These are phyloP conservation scores for Amanita inopinata DNA, from an alignment of 768 basidiomycete species.

Conservation along the genomic window DNA sequence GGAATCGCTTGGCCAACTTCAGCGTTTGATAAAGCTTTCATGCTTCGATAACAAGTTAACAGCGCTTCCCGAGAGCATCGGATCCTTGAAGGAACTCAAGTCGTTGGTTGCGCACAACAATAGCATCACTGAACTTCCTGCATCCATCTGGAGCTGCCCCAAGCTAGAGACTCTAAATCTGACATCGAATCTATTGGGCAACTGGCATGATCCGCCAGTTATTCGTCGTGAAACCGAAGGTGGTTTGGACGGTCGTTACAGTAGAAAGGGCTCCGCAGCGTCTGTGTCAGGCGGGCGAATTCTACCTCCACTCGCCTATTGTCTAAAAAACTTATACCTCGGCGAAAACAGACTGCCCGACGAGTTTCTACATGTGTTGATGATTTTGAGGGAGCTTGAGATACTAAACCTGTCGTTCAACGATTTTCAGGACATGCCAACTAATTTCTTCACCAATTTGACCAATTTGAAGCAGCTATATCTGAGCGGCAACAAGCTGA, in stretches of 20 bases:
- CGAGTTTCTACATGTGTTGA: slow-evolving; percentile 66
- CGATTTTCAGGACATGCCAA: slow-evolving; percentile 81
- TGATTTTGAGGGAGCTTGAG: slow-evolving; percentile 64
- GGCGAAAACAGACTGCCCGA: slow-evolving; percentile 86
- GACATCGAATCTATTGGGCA: slow-evolving; percentile 76
- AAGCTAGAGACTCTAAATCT: slow-evolving; percentile 68
- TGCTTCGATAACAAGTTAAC: slow-evolving; percentile 89
- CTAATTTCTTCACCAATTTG: slow-evolving; percentile 64
- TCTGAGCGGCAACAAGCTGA: slow-evolving; percentile 90
- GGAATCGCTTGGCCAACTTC: slow-evolving; percentile 70
- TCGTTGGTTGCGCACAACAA: slow-evolving; percentile 87
- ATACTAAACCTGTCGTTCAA: slow-evolving; percentile 94
- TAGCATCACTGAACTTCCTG: slow-evolving; percentile 67
- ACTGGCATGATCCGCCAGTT: slow-evolving; percentile 59
- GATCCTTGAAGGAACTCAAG: slow-evolving; percentile 63
- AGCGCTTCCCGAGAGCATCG: slow-evolving; percentile 66
- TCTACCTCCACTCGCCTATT: slow-evolving; percentile 53
- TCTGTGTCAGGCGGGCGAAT: slow-evolving; percentile 23
- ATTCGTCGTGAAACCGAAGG: slow-evolving; percentile 12
- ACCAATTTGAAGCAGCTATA: slow-evolving; percentile 76
- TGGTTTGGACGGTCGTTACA: neutral
- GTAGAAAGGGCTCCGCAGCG: slow-evolving; percentile 8
- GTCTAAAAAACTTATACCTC: slow-evolving; percentile 72
- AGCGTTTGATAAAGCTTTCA: slow-evolving; percentile 59
- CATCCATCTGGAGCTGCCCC: slow-evolving; percentile 75